Evolutionary conservation across 2,329 filamentous ascomycete genomes (phyloP).

Genomic region (Fusarium pseudograminearum): DNA sequence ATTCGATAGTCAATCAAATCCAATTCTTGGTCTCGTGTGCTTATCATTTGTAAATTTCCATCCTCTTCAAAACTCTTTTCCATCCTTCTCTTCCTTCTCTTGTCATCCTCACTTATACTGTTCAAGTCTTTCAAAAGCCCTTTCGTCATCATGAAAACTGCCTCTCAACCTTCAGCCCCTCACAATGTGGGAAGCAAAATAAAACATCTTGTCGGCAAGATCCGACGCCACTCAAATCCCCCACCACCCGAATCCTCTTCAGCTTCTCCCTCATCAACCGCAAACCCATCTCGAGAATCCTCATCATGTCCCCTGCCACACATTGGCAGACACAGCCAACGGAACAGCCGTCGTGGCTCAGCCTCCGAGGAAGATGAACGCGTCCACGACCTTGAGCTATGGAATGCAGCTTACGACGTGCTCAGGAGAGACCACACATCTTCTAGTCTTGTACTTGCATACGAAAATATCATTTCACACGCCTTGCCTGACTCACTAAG

Average conservation of each 20-base stretch:
- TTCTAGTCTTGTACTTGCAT: slow-evolving; percentile 51
- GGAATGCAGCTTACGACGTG: slow-evolving; percentile 53
- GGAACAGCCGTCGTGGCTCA: slow-evolving; percentile 23
- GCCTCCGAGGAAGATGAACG: slow-evolving; percentile 31
- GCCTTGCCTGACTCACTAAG: slow-evolving; percentile 52
- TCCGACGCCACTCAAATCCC: slow-evolving; percentile 38
- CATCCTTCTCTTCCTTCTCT: background rate
- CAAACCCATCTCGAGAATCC: slow-evolving; percentile 27
- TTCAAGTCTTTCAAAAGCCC: background rate
- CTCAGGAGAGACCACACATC: slow-evolving; percentile 49
- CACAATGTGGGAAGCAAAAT: slow-evolving; percentile 34
- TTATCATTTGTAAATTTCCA: slow-evolving; percentile 4
- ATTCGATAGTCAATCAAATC: background rate
- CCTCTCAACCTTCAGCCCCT: slow-evolving; percentile 24
- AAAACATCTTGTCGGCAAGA: slow-evolving; percentile 42
- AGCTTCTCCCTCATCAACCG: slow-evolving; percentile 28
- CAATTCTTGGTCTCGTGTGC: slow-evolving; percentile 1
- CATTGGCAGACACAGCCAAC: slow-evolving; percentile 29
- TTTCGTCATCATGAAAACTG: slow-evolving; percentile 32
- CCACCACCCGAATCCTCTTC: slow-evolving; percentile 18
- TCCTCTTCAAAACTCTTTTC: background rate
- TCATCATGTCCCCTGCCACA: slow-evolving; percentile 30
- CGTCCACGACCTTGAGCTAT: slow-evolving; percentile 48
- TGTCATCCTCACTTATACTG: background rate
- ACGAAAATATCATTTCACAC: slow-evolving; percentile 54